These are phyloP conservation scores for Lactarius deliciosus DNA, from an alignment of 768 basidiomycete genomes.

Conservation along the genomic window DNA sequence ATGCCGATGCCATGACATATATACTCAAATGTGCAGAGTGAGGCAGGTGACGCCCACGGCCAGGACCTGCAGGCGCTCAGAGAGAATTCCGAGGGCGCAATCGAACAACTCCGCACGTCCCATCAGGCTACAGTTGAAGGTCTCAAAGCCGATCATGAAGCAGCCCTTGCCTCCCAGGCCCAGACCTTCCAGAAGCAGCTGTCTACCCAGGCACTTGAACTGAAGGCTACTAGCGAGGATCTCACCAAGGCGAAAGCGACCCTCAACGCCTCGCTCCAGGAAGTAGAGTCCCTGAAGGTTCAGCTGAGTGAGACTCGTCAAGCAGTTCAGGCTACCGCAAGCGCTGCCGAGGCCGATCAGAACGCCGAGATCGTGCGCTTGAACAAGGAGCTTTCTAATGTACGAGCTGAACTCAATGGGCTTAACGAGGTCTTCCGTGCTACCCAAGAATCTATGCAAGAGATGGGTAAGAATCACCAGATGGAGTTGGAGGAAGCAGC, in stretches of 20 bases:
- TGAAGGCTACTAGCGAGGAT: conserved; percentile 85
- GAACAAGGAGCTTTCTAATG: conserved; percentile 53
- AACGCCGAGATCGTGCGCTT: conserved; percentile 56
- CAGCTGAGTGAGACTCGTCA: conserved; percentile 66
- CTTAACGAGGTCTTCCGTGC: conserved; percentile 64
- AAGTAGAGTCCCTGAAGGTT: conserved; percentile 54
- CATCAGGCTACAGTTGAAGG: conserved; percentile 61
- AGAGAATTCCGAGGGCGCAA: conserved; percentile 58
- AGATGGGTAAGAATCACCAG: conserved; percentile 67
- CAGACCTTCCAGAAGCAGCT: conserved; percentile 62
- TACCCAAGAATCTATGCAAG: conserved; percentile 67
- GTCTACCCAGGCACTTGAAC: conserved; percentile 59
- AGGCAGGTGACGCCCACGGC: conserved; percentile 67
- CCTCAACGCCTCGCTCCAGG: conserved; percentile 50
- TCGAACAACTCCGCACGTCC: conserved; percentile 65
- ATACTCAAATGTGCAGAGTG: conserved; percentile 45
- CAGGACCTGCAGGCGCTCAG: conserved; percentile 73
- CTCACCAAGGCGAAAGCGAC: conserved; percentile 70
- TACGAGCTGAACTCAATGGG: conserved; percentile 69
- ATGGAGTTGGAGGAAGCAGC: conserved; percentile 78
- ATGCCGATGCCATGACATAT: background rate
- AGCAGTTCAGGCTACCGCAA: conserved; percentile 40
- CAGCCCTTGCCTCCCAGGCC: conserved; percentile 56
- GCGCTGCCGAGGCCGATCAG: conserved; percentile 46
- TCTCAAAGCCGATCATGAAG: conserved; percentile 63